Percentiles rank a stretch among this genome's conserved stretches.
Evolutionary conservation across 2,329 filamentous ascomycete genomes (phyloP).

Genomic region (Colletotrichum cereale): DNA sequence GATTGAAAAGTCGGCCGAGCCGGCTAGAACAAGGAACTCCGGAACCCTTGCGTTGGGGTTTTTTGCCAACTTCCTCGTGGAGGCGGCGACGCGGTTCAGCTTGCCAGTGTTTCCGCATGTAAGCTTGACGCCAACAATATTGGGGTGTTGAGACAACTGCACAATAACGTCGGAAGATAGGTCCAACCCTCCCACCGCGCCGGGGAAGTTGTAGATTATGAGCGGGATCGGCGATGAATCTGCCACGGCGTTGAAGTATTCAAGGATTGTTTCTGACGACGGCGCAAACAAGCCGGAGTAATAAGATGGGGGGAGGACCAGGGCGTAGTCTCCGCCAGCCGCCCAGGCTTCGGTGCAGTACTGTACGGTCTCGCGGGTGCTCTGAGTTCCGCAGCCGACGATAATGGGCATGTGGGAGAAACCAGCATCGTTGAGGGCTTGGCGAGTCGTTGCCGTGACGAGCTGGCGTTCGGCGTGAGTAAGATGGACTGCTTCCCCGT

Average conservation of each 20-base stretch:
- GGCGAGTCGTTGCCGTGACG: slow-evolving; percentile 77
- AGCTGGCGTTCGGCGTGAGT: slow-evolving; percentile 76
- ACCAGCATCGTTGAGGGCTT: slow-evolving; percentile 75
- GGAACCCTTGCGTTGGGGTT: slow-evolving; percentile 51
- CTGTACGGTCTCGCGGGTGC: slow-evolving; percentile 78
- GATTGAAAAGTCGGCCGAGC: slow-evolving; percentile 79
- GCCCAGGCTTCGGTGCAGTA: slow-evolving; percentile 77
- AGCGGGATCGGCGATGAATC: slow-evolving; percentile 73
- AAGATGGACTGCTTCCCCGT: slow-evolving; percentile 86
- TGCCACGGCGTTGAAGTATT: slow-evolving; percentile 76
- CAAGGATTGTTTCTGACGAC: slow-evolving; percentile 69
- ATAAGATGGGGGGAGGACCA: slow-evolving; percentile 83
- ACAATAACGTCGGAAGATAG: slow-evolving; percentile 73
- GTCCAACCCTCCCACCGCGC: slow-evolving; percentile 73
- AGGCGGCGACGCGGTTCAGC: slow-evolving; percentile 72
- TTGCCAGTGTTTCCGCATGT: slow-evolving; percentile 80
- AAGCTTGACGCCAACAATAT: slow-evolving; percentile 77
- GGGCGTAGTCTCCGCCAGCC: slow-evolving; percentile 79
- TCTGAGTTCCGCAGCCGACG: slow-evolving; percentile 81
- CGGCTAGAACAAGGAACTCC: slow-evolving; percentile 77
- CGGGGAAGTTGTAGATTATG: slow-evolving; percentile 79
- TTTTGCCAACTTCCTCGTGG: slow-evolving; percentile 60
- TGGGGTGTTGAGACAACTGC: slow-evolving; percentile 69
- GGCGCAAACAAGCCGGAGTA: slow-evolving; percentile 76
- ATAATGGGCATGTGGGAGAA: slow-evolving; percentile 77